A percentile compares a stretch with the other conserved stretches of the same genome.
These are phyloP conservation scores for Solanum ahanhuiri DNA, from an alignment of 257 asterid species.

Conservation along the genomic window DNA sequence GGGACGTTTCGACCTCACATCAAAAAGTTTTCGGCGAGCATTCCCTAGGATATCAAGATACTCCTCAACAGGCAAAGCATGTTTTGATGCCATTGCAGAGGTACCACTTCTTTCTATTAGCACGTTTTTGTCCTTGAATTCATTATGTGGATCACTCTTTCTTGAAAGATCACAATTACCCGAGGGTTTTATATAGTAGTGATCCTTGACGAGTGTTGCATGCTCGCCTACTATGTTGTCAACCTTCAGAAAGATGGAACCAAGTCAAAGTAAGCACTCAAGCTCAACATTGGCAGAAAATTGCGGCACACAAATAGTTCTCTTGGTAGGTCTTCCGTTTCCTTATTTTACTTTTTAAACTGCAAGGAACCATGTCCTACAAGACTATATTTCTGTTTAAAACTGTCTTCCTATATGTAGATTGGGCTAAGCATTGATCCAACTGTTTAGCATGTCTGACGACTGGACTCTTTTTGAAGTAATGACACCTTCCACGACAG, in stretches of 20 bases:
- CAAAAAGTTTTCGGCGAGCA: constrained; percentile 56
- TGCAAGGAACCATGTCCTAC: not conserved
- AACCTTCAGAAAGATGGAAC: constrained; percentile 23
- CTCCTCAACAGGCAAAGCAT: constrained; percentile 40
- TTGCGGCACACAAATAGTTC: not conserved
- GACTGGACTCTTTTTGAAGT: not conserved
- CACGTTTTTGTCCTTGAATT: constrained; percentile 81
- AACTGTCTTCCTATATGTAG: not conserved
- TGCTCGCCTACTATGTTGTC: constrained; percentile 68
- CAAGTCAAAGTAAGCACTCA: not conserved
- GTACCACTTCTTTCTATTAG: constrained; percentile 58
- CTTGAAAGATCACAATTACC: constrained; percentile 90
- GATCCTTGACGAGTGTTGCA: constrained; percentile 58
- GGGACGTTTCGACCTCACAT: constrained; percentile 42
- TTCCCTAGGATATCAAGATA: constrained; percentile 54
- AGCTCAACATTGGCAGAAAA: not conserved
- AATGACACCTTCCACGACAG: not conserved
- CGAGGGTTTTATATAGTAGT: constrained; percentile 65
- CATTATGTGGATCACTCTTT: constrained; percentile 85
- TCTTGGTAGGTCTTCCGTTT: not conserved
- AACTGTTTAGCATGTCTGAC: not conserved
- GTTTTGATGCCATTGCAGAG: constrained; percentile 63
- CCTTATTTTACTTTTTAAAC: not conserved
- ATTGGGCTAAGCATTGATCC: not conserved
- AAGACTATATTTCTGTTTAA: not conserved